Percentiles rank a stretch among this genome's conserved stretches.
These are phyloP conservation scores for Amaranthus palmeri DNA, from an alignment of 148 eudicot species.

Conservation along the genomic window DNA sequence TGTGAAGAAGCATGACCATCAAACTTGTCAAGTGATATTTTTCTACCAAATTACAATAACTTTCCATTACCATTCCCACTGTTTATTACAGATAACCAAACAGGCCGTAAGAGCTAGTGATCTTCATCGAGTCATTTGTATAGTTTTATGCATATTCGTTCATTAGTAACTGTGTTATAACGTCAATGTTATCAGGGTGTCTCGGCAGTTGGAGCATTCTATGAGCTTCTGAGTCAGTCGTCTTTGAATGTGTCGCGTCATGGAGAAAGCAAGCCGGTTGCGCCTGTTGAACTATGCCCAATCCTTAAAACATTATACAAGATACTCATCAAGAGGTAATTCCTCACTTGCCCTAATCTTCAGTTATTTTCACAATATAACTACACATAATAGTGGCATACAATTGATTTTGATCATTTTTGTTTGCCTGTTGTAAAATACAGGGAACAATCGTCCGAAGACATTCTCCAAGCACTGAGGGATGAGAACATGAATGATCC, in stretches of 20 bases:
- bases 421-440: background rate
- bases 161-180: background rate
- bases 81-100: too few species aligned
- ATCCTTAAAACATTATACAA: constrained; percentile 75
- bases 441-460: constrained; percentile 73
- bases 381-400: background rate
- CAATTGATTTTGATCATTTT: background rate
- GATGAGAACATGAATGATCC: constrained; percentile 97
- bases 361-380: background rate
- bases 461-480: constrained; percentile 79
- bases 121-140: background rate
- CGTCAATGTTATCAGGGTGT: constrained; percentile 55
- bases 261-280: constrained; percentile 72
- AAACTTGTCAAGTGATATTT: too few species aligned
- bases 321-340: constrained; percentile 71
- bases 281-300: constrained; percentile 90
- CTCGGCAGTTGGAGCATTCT: constrained; percentile 89
- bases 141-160: background rate
- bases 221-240: constrained; percentile 78
- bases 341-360: background rate
- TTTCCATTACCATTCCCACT: too few species aligned
- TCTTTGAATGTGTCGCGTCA: constrained; percentile 71
- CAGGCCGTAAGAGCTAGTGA: too few species aligned
- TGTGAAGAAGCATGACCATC: too few species aligned
- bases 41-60: too few species aligned